Evolutionary conservation across 169 alveolate genomes (phyloP).

Genomic region (Cytauxzoon felis): DNA sequence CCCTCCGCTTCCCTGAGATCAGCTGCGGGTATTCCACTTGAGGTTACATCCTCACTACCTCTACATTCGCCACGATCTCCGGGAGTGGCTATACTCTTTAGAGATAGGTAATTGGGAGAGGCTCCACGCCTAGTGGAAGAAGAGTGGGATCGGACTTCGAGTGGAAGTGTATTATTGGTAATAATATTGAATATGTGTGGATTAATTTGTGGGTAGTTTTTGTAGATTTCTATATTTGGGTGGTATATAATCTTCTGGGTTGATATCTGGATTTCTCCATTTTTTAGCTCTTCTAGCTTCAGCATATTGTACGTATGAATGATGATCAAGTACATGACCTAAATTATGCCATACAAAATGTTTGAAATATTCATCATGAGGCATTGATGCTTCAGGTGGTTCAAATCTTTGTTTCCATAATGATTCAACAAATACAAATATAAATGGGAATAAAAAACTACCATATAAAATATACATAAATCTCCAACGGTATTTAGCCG

Average conservation of each 20-base stretch:
- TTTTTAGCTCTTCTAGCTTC: slow-evolving; percentile 82
- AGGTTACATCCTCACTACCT: too few species aligned
- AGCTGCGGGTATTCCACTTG: too few species aligned
- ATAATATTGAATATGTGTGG: too few species aligned
- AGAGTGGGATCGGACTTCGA: too few species aligned
- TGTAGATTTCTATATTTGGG: slow-evolving; percentile 74
- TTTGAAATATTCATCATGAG: slow-evolving; percentile 70
- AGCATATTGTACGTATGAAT: slow-evolving; percentile 79
- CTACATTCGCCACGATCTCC: too few species aligned
- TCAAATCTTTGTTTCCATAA: slow-evolving; percentile 66
- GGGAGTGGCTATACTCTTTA: too few species aligned
- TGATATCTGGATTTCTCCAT: slow-evolving; percentile 76
- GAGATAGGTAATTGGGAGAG: too few species aligned
- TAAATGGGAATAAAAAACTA: slow-evolving; percentile 42
- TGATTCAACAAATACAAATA: slow-evolving; percentile 53
- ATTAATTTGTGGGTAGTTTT: slow-evolving; percentile 9
- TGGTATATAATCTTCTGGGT: slow-evolving; percentile 84
- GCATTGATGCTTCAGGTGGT: slow-evolving; percentile 72
- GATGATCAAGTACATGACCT: slow-evolving; percentile 81
- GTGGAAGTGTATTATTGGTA: too few species aligned
- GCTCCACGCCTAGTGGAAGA: too few species aligned
- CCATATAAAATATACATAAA: slow-evolving; percentile 42
- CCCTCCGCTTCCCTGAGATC: too few species aligned
- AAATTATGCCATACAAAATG: slow-evolving; percentile 77
- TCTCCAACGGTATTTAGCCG: slow-evolving; percentile 61